Evolutionary conservation across 352 stramenopile species (phyloP).

Genomic region (Pythium oligandrum): DNA sequence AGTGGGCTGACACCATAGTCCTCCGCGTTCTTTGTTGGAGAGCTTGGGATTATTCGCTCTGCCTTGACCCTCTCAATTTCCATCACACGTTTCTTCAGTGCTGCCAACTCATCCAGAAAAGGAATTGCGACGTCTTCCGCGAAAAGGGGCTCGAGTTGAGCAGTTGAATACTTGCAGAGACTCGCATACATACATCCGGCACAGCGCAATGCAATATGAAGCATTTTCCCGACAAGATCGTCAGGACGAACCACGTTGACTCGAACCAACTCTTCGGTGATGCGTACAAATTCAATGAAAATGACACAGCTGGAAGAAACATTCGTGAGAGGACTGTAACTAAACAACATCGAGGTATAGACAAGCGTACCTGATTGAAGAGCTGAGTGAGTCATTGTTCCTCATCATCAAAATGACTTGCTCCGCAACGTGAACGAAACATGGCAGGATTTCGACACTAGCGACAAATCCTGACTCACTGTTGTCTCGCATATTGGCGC

Average conservation of each 20-base stretch:
- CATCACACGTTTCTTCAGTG: background rate
- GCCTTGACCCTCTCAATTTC: conserved; percentile 2
- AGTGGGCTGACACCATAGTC: conserved; percentile 50
- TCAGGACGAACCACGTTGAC: conserved; percentile 9
- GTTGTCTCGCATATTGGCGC: conserved; percentile 18
- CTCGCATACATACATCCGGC: conserved; percentile 5
- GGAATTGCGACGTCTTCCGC: background rate
- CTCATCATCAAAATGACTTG: conserved; percentile 21
- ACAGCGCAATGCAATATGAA: conserved; percentile 7
- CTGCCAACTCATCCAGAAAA: too few relatives aligned
- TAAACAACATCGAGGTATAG: too few relatives aligned
- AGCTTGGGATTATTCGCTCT: background rate
- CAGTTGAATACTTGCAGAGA: conserved; percentile 11
- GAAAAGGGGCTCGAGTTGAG: conserved; percentile 7
- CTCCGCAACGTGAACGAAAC: conserved; percentile 1
- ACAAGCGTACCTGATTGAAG: conserved; percentile 8
- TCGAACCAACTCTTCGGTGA: conserved; percentile 38
- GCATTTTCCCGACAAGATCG: background rate
- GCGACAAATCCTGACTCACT: background rate
- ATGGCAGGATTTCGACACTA: conserved; percentile 23
- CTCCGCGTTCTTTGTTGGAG: conserved; percentile 10
- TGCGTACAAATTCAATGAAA: conserved; percentile 56
- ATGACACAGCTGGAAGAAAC: conserved; percentile 49
- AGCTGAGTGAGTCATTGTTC: conserved; percentile 8
- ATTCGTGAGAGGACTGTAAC: too few relatives aligned